These are phyloP conservation scores for Solanum pinnatisectum DNA, from an alignment of 257 asterid species.

Conservation along the genomic window DNA sequence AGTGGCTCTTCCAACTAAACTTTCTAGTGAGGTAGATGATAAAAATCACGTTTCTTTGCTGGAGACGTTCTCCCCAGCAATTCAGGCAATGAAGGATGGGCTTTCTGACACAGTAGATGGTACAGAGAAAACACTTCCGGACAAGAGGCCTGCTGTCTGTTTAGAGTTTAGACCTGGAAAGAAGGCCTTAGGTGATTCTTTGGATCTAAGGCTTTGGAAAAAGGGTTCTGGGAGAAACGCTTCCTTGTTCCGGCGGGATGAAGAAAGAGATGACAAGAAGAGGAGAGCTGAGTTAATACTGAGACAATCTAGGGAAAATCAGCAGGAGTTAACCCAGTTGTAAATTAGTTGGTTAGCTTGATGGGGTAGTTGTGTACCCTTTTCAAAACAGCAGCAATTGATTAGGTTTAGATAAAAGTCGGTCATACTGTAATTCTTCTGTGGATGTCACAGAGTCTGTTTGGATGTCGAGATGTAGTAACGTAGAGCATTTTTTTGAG, in stretches of 20 bases:
- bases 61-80: slow-evolving; percentile 93
- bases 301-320: slow-evolving; percentile 74
- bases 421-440: slow-evolving; percentile 42
- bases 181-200: slow-evolving; percentile 64
- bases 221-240: slow-evolving; percentile 39
- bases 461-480: slow-evolving; percentile 28
- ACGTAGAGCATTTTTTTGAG: slow-evolving; percentile 45
- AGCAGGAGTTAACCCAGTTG: slow-evolving; percentile 85
- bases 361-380: slow-evolving; percentile 19
- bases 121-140: slow-evolving; percentile 35
- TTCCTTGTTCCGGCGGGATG: slow-evolving; percentile 67
- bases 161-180: slow-evolving; percentile 67
- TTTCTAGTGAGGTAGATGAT: slow-evolving; percentile 8
- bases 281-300: slow-evolving; percentile 88
- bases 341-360: slow-evolving; percentile 53
- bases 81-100: slow-evolving; percentile 85
- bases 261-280: slow-evolving; percentile 83
- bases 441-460: slow-evolving; percentile 50
- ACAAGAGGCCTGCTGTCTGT: slow-evolving; percentile 54
- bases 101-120: slow-evolving; percentile 52
- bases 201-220: slow-evolving; percentile 76
- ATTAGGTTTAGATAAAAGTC: slow-evolving; percentile 42
- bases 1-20: slow-evolving; percentile 33
- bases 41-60: slow-evolving; percentile 47
- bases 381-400: slow-evolving; percentile 35